Conservation (phyloP, 495 filamentous ascomycete species). For the Daldinia concentrica region DNA sequence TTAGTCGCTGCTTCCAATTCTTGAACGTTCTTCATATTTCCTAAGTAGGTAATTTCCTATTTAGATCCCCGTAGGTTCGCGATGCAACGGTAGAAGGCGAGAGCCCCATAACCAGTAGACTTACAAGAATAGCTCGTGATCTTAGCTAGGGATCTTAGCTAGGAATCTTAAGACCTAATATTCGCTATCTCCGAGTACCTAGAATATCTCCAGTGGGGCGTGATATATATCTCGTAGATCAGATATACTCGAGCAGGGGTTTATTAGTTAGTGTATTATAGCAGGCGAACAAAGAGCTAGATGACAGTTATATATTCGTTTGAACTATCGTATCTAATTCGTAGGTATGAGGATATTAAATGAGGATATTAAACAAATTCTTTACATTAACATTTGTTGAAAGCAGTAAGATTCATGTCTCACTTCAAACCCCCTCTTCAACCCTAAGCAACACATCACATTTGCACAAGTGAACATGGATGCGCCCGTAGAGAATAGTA, state of each 20-base stretch:
- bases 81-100: neutral
- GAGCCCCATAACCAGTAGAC: neutral
- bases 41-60: slow-evolving; percentile 13
- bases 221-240: slow-evolving; percentile 21
- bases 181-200: slow-evolving; percentile 4
- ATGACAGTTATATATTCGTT: slow-evolving; percentile 4
- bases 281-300: slow-evolving; percentile 6
- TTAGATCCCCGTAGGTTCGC: neutral
- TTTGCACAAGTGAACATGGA: slow-evolving; percentile 28
- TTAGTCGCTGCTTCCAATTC: slow-evolving; percentile 35
- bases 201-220: slow-evolving; percentile 12
- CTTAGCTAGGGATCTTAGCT: neutral
- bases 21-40: slow-evolving; percentile 7
- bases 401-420: slow-evolving; percentile 7
- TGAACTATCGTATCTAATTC: slow-evolving; percentile 2
- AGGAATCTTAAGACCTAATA: neutral
- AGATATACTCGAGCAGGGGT: slow-evolving; percentile 22
- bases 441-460: slow-evolving; percentile 26
- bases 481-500: neutral
- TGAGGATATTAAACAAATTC: neutral
- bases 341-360: neutral
- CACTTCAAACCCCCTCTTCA: neutral
- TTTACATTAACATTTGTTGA: neutral
- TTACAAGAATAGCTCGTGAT: slow-evolving; percentile 5
- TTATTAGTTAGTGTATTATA: neutral